Evolutionary conservation across 441 rosid genomes (phyloP), one percentile per base, ranked within the genome.

Genomic region (Flueggea neowawraea): DNA sequence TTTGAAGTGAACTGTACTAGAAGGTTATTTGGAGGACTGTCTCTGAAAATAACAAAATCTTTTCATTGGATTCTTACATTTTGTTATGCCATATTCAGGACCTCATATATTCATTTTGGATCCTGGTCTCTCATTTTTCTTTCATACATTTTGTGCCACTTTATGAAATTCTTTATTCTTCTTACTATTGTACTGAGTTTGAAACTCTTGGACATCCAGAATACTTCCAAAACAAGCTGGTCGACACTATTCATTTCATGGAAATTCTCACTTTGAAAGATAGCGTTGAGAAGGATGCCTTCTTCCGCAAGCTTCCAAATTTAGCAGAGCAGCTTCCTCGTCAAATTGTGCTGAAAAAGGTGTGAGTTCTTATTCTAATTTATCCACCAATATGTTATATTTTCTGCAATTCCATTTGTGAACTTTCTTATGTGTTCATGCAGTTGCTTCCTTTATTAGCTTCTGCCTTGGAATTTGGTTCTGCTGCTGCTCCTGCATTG

Each of bases 181-280:
- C 4, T 6, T 33, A 33, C 6, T 33, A 33, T 33, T 33, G 39
- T 6, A 33, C 39, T 33, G 39, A 33, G 39, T 33, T 33, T 33
- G 39, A 33, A 6, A 33, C 39, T 33, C 39, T 33, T 33, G 4
- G 39, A 33, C 39, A 45, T 39, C 49, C 92, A 95, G 99, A 90
- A 77, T 95, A 95, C 80, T 92, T 92, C 73, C 97, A 95, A 76
- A 95, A 95, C 77, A 95, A 95, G 80, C 82, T 95, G 94, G 99
- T 95, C 81, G 97, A 92, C 82, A 95, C 99, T 48, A 92, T 95
- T 78, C 99, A 90, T 78, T 95, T 95, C 72, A 92, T 95, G 98
- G 98, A 95, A 73, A 87, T 95, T 76, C 96, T 95, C 49, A 90
- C 80, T 70, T 73, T 95, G 76, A 95, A 95, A 77, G 99, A 95